Evolutionary conservation across 2,329 filamentous ascomycete species (phyloP).

Genomic region (Microdochium trichocladiopsis): DNA sequence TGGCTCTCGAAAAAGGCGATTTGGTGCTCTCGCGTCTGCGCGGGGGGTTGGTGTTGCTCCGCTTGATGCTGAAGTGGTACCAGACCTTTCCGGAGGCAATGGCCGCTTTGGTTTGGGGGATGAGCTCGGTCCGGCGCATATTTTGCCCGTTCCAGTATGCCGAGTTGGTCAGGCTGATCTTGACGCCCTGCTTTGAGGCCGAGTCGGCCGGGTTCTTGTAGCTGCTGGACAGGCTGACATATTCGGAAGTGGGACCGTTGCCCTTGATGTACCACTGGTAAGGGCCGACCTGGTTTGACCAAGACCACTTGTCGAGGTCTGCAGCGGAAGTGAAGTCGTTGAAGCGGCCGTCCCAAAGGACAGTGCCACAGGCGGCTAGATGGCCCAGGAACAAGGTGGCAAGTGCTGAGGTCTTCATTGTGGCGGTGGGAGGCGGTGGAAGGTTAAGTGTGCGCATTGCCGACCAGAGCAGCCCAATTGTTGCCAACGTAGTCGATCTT

Average conservation of each 20-base stretch:
- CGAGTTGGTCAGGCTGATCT: conserved; percentile 57
- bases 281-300: conserved; percentile 53
- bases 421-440: not conserved
- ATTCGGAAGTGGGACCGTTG: conserved; percentile 42
- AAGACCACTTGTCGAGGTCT: conserved; percentile 53
- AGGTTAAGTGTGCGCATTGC: not conserved
- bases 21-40: conserved; percentile 60
- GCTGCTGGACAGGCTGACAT: conserved; percentile 52
- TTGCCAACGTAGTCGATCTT: no score
- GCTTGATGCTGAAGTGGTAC: conserved; percentile 67
- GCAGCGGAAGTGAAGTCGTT: conserved; percentile 42
- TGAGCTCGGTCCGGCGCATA: conserved; percentile 69
- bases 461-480: no score
- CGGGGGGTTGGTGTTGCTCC: conserved; percentile 53
- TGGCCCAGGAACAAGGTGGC: conserved; percentile 12
- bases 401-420: conserved; percentile 13
- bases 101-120: conserved; percentile 59
- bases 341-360: conserved; percentile 56
- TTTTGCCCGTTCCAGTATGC: conserved; percentile 66
- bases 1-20: conserved; percentile 58
- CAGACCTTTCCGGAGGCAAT: conserved; percentile 61
- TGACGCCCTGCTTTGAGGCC: conserved; percentile 55
- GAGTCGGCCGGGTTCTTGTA: conserved; percentile 62
- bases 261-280: conserved; percentile 78
- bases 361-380: conserved; percentile 29